A percentile compares a stretch with the other conserved stretches of the same genome.
Evolutionary conservation across 2,329 filamentous ascomycete species (phyloP).

Genomic region (Ceratocystis colombiana): DNA sequence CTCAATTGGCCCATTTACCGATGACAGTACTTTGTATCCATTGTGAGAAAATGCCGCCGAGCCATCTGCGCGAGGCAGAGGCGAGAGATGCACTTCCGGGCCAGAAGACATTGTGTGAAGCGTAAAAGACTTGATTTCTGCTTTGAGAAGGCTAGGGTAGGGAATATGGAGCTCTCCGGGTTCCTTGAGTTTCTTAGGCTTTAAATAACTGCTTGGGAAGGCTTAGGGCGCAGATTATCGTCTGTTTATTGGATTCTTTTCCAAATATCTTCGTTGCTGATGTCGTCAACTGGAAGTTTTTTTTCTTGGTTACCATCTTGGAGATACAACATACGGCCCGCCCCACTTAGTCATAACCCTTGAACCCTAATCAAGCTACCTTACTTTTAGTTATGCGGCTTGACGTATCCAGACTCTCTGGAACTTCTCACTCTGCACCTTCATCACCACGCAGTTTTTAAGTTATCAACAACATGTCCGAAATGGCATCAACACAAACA

Average conservation of each 20-base stretch:
- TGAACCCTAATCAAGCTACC: not conserved
- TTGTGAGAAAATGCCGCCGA: constrained; percentile 66
- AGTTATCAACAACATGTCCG: not conserved
- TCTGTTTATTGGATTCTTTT: too few species aligned
- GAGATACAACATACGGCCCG: not conserved
- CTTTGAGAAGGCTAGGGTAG: not conserved
- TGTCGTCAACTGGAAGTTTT: not conserved
- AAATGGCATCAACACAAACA: constrained; percentile 18
- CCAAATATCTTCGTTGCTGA: not conserved
- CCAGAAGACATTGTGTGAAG: constrained; percentile 29
- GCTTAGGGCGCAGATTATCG: too few species aligned
- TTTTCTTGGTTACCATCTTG: not conserved
- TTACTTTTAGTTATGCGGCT: not conserved
- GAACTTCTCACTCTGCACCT: too few species aligned
- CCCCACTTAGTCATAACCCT: not conserved
- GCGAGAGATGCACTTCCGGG: constrained; percentile 45
- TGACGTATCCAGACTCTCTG: not conserved
- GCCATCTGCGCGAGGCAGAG: constrained; percentile 63
- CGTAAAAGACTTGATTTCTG: not conserved
- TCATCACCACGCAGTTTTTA: too few species aligned
- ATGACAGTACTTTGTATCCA: constrained; percentile 71
- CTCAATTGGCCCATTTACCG: constrained; percentile 89
- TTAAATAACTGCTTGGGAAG: not conserved
- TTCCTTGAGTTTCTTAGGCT: not conserved
- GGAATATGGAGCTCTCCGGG: not conserved